Evolutionary conservation across 2,329 filamentous ascomycete species (phyloP), one percentile per base, ranked within the genome.

Genomic region (Emmonsia crescens): DNA sequence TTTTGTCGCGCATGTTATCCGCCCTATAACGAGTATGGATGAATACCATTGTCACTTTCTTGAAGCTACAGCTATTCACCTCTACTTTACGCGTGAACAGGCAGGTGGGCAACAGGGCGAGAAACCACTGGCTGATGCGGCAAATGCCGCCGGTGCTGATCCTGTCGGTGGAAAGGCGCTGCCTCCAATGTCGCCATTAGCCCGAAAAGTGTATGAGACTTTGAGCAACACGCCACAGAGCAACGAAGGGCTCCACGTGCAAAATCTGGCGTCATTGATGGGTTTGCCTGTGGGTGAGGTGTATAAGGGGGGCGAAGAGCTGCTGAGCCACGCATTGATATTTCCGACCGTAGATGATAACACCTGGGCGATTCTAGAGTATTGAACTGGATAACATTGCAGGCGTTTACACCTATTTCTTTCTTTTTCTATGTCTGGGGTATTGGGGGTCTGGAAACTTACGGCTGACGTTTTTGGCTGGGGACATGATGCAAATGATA

Each of bases 341-440:
- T 99, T 91, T 77, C 90, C 91, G 33, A 99, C 95, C 10, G 83
- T 96, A 61, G 91, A 97, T 75, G 93, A 97, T 70, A 83, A 89
- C 75, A 97, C 93, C 0, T 97, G 89, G 87, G 90, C 91, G 51
- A 79, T 96, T 65, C 78, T 96, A 64, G 89, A 95, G 63, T 84
- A 60, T 51, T 62, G 27, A 57, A 24, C 27, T 21, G 10, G 24
- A 29, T 33, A 40, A 16, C 19, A 21, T 46, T 21, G 3, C 19
- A 29, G 24, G 8, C 24, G 27, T n/a, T 57, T 33, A 27, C 24
- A 21, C n/a, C 16, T 57, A 27, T 29, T 57, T 31, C 14, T 19
- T 21, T 16, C 9, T 44, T 19, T 38, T 57, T 57, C 24, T 33
- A 21, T 57, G 40, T 21, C 12, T 33, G 9, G 38, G 16, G 40